A percentile compares a stretch with the other conserved stretches of the same genome.
phyloP scores from a whole-genome alignment of 306 rosid genomes.

The Chamaecrista fasciculata region DNA sequence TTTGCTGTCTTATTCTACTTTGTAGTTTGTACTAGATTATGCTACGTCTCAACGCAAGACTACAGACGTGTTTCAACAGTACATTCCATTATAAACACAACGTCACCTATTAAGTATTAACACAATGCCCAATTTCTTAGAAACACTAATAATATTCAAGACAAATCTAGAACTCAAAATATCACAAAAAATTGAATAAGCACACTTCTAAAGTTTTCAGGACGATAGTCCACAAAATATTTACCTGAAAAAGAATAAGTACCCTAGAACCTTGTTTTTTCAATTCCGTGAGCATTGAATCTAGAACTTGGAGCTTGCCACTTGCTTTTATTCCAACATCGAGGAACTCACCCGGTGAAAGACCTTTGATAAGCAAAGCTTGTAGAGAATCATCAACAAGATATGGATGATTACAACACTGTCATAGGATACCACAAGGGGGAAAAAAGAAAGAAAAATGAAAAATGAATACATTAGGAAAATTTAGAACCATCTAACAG shows the following conservation, averaged over 20 bases:
- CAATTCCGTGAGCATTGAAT: slow-evolving; percentile 75
- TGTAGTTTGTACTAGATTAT: too few species aligned
- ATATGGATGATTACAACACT: slow-evolving; percentile 93
- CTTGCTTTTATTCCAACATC: slow-evolving; percentile 74
- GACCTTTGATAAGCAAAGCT: slow-evolving; percentile 42
- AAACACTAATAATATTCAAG: background rate
- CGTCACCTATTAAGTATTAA: too few species aligned
- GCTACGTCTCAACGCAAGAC: background rate
- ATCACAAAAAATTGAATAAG: background rate
- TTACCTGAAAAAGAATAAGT: slow-evolving; percentile 81
- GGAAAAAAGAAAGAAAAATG: background rate
- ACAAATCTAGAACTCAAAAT: background rate
- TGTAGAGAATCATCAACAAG: slow-evolving; percentile 44
- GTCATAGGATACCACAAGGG: slow-evolving; percentile 36
- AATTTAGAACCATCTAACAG: slow-evolving; percentile 16
- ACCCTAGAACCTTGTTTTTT: slow-evolving; percentile 55
- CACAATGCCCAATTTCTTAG: too few species aligned
- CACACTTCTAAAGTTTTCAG: background rate
- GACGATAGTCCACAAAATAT: background rate
- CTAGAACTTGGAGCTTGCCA: slow-evolving; percentile 89
- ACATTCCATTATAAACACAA: background rate
- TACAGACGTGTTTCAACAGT: background rate
- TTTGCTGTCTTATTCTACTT: background rate
- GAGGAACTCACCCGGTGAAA: slow-evolving; percentile 43
- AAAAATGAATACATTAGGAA: slow-evolving; percentile 14